Evolutionary conservation across 768 basidiomycete species (phyloP).

Genomic region (Psilocybe subaeruginosa): DNA sequence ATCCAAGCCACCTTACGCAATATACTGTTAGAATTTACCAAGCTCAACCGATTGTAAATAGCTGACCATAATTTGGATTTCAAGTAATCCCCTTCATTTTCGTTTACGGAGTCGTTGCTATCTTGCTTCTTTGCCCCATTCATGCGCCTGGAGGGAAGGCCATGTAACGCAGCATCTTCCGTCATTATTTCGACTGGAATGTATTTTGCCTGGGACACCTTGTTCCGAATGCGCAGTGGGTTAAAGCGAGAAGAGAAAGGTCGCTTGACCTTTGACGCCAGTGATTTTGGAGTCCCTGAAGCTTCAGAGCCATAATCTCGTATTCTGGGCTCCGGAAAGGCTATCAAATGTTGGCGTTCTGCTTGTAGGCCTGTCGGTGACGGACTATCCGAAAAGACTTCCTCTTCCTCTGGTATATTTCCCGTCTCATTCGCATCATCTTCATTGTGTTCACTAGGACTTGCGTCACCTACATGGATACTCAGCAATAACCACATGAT

Average conservation of each 20-base stretch:
- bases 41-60: neutral
- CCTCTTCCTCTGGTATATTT: slow-evolving; percentile 12
- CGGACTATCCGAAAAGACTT: slow-evolving; percentile 15
- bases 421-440: slow-evolving; percentile 13
- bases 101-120: slow-evolving; percentile 33
- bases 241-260: slow-evolving; percentile 38
- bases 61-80: slow-evolving; percentile 83
- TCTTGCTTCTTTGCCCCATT: slow-evolving; percentile 18
- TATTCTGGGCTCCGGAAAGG: slow-evolving; percentile 15
- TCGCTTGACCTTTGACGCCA: slow-evolving; percentile 10
- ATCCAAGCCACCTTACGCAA: slow-evolving; percentile 80
- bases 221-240: slow-evolving; percentile 33
- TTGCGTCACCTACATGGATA: slow-evolving; percentile 11
- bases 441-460: slow-evolving; percentile 31
- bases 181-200: slow-evolving; percentile 45
- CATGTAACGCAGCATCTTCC: slow-evolving; percentile 36
- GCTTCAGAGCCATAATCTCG: slow-evolving; percentile 27
- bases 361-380: slow-evolving; percentile 10
- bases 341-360: slow-evolving; percentile 23
- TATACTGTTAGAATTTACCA: slow-evolving; percentile 6
- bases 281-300: slow-evolving; percentile 7
- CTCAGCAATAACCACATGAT: slow-evolving; percentile 3
- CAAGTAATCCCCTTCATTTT: slow-evolving; percentile 75
- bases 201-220: slow-evolving; percentile 14
- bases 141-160: slow-evolving; percentile 22